Percentiles rank a stretch among this genome's conserved stretches.
phyloP scores from a whole-genome alignment of 1,284 basidiomycete species.

The Malassezia sp. region DNA sequence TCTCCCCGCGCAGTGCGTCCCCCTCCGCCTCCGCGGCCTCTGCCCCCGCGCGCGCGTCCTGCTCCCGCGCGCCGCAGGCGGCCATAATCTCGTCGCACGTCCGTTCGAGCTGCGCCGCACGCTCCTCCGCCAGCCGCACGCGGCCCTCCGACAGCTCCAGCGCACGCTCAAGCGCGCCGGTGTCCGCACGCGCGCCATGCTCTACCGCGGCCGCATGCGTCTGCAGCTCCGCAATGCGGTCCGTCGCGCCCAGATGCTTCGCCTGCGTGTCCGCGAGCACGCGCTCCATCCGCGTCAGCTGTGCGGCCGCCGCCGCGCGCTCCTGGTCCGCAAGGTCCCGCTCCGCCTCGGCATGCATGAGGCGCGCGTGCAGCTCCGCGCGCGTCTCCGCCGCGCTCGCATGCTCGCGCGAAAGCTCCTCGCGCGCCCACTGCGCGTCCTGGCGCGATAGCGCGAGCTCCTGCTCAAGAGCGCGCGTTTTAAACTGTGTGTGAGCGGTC shows the following conservation, averaged over 20 bases:
- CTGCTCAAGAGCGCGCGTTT: slow-evolving; percentile 64
- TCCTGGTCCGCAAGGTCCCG: slow-evolving; percentile 60
- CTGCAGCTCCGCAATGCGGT: slow-evolving; percentile 60
- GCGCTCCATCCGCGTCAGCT: slow-evolving; percentile 60
- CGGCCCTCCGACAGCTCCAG: slow-evolving; percentile 70
- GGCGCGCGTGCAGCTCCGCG: slow-evolving; percentile 52
- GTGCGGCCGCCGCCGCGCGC: slow-evolving; percentile 55
- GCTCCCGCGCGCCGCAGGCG: slow-evolving; percentile 59
- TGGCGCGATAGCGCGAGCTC: slow-evolving; percentile 62
- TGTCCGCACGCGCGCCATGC: slow-evolving; percentile 63
- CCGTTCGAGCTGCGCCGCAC: slow-evolving; percentile 64
- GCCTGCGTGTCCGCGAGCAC: slow-evolving; percentile 58
- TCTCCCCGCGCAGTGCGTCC: slow-evolving; percentile 48
- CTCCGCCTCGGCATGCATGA: slow-evolving; percentile 58
- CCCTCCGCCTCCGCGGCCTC: slow-evolving; percentile 51
- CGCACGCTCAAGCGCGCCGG: slow-evolving; percentile 59
- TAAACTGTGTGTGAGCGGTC: slow-evolving; percentile 54
- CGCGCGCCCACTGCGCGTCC: slow-evolving; percentile 56
- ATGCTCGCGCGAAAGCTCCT: slow-evolving; percentile 31
- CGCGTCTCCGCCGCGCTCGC: slow-evolving; percentile 48
- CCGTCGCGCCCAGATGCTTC: slow-evolving; percentile 60
- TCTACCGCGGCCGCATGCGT: slow-evolving; percentile 67
- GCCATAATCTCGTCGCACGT: slow-evolving; percentile 65
- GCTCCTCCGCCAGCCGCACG: slow-evolving; percentile 63
- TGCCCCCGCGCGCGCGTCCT: slow-evolving; percentile 57